Percentiles rank a stretch among this genome's conserved stretches.
Conservation (phyloP, 108 stramenopile species). For the Pseudonitzschia delicatissima region DNA sequence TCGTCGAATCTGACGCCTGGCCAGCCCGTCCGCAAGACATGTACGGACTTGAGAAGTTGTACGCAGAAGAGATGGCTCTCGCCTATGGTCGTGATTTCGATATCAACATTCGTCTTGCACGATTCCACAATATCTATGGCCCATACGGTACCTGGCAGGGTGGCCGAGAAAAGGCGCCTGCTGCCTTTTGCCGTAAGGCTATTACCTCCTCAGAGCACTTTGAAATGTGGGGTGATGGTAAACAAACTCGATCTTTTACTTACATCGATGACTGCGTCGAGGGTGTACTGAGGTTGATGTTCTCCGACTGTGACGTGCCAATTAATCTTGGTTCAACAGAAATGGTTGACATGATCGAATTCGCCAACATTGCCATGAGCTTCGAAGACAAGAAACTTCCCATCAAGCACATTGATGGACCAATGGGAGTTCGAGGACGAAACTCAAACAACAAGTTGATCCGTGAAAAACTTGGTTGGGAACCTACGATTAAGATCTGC, state of each 20-base stretch:
- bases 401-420: constrained; percentile 98
- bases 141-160: constrained; percentile 98
- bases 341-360: constrained; percentile 97
- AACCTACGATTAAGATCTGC: constrained; percentile 83
- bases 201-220: constrained; percentile 85
- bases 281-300: constrained; percentile 93
- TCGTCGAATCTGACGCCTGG: constrained; percentile 96
- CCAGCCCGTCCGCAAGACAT: constrained; percentile 99
- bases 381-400: constrained; percentile 90
- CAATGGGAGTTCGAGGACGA: constrained; percentile 97
- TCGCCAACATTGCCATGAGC: constrained; percentile 89
- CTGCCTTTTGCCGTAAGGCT: constrained; percentile 99
- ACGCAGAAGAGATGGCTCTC: constrained; percentile 98
- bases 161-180: constrained; percentile 98
- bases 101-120: constrained; percentile 89
- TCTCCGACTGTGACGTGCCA: constrained; percentile 89
- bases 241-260: constrained; percentile 98
- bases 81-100: constrained; percentile 96
- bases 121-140: constrained; percentile 99
- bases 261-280: constrained; percentile 99
- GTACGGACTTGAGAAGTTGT: constrained; percentile 99
- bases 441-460: constrained; percentile 97
- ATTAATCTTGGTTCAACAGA: constrained; percentile 96
- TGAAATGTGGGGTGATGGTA: constrained; percentile 97
- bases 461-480: constrained; percentile 93